These are phyloP conservation scores for Tranzscheliella williamsii DNA, from an alignment of 1,284 basidiomycete species.

Conservation along the genomic window DNA sequence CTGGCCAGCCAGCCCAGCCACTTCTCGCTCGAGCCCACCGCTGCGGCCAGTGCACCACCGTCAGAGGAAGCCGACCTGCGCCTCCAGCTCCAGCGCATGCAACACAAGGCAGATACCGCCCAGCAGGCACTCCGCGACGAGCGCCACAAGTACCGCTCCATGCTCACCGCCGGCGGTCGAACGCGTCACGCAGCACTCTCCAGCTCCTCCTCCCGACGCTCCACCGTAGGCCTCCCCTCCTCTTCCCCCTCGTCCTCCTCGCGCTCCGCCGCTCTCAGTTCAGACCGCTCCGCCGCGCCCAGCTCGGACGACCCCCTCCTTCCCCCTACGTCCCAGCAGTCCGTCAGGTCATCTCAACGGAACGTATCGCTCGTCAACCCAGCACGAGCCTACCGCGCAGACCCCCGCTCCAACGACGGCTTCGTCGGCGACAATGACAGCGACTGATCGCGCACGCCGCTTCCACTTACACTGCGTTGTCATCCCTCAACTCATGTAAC, in stretches of 20 bases:
- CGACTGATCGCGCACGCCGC: no score
- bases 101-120: conserved; percentile 6
- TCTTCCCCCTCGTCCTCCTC: not conserved
- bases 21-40: not conserved
- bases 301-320: conserved; percentile 8
- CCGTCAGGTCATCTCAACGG: conserved; percentile 3
- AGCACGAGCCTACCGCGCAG: conserved; percentile 12
- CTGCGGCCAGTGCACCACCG: not conserved
- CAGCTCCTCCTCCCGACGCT: not conserved
- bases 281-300: not conserved
- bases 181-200: not conserved
- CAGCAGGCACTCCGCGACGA: conserved; percentile 32
- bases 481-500: no score
- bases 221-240: not conserved
- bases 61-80: not conserved
- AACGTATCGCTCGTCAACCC: conserved; percentile 26
- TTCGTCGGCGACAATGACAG: conserved; percentile 21
- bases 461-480: no score
- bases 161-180: conserved; percentile 16
- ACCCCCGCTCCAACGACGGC: conserved; percentile 19
- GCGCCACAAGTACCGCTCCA: conserved; percentile 34
- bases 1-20: not conserved
- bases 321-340: not conserved
- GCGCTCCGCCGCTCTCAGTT: not conserved
- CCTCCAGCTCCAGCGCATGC: conserved; percentile 3